Evolutionary conservation across 73 alveolate genomes (phyloP).

Genomic region (Tetrahymena thermophila): DNA sequence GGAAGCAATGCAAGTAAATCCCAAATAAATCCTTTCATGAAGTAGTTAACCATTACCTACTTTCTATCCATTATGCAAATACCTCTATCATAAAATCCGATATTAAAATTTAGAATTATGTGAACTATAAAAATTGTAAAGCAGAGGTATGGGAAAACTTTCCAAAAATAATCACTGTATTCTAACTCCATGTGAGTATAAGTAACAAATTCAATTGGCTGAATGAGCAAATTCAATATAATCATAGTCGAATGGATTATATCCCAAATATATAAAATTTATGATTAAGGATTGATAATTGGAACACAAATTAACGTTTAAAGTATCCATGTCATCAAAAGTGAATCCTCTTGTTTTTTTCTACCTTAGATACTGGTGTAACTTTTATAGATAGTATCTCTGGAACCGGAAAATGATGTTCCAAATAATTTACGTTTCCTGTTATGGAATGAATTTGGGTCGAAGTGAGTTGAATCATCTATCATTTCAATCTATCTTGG

Average conservation of each 20-base stretch:
- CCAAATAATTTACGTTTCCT: background rate
- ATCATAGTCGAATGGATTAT: background rate
- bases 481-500: background rate
- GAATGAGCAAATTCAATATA: background rate
- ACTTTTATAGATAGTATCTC: background rate
- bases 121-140: background rate
- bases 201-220: background rate
- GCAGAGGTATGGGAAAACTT: background rate
- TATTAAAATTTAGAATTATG: background rate
- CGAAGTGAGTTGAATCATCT: background rate
- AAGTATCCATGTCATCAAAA: background rate
- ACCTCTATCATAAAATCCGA: background rate
- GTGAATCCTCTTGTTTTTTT: background rate
- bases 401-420: background rate
- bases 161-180: background rate
- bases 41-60: background rate
- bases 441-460: background rate
- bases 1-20: background rate
- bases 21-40: background rate
- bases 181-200: background rate
- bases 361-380: background rate
- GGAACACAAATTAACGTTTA: background rate
- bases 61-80: background rate
- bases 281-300: background rate
- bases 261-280: background rate